Evolutionary conservation across 2,329 filamentous ascomycete genomes (phyloP).

Genomic region (Paracoccidioides lutzii): DNA sequence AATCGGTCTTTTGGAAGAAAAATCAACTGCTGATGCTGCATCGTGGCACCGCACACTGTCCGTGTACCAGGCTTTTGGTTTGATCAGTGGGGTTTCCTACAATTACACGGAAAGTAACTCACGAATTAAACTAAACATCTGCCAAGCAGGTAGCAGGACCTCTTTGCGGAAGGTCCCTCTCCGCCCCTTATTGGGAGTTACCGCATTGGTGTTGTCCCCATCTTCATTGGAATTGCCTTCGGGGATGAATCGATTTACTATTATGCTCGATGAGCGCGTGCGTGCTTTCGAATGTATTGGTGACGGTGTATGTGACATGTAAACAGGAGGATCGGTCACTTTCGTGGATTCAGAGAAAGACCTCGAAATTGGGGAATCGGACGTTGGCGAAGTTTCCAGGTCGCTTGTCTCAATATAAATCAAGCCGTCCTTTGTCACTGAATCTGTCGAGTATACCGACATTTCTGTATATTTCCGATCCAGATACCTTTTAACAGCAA

Average conservation of each 20-base stretch:
- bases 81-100: slow-evolving; percentile 17
- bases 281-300: slow-evolving; percentile 2
- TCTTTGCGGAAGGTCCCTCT: slow-evolving; percentile 49
- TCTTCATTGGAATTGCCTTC: slow-evolving; percentile 29
- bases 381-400: slow-evolving; percentile 22
- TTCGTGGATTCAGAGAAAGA: slow-evolving; percentile 15
- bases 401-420: slow-evolving; percentile 33
- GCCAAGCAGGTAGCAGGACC: slow-evolving; percentile 91
- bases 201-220: slow-evolving; percentile 15
- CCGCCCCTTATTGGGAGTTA: not conserved
- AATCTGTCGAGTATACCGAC: slow-evolving; percentile 29
- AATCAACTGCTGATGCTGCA: slow-evolving; percentile 70
- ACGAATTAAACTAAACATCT: slow-evolving; percentile 91
- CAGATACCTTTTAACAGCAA: slow-evolving; percentile 72
- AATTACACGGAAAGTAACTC: slow-evolving; percentile 28
- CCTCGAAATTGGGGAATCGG: slow-evolving; percentile 22
- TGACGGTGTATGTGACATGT: slow-evolving; percentile 18
- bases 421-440: slow-evolving; percentile 24
- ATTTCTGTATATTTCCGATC: slow-evolving; percentile 47
- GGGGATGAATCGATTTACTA: slow-evolving; percentile 33
- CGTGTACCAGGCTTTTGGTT: slow-evolving; percentile 69
- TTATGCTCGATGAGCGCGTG: slow-evolving; percentile 26
- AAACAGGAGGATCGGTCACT: slow-evolving; percentile 15
- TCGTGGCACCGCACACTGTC: slow-evolving; percentile 52
- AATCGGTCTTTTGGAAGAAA: slow-evolving; percentile 67